phyloP scores from a whole-genome alignment of 2,329 filamentous ascomycete species.

The Verticillium zaregamsianum region DNA sequence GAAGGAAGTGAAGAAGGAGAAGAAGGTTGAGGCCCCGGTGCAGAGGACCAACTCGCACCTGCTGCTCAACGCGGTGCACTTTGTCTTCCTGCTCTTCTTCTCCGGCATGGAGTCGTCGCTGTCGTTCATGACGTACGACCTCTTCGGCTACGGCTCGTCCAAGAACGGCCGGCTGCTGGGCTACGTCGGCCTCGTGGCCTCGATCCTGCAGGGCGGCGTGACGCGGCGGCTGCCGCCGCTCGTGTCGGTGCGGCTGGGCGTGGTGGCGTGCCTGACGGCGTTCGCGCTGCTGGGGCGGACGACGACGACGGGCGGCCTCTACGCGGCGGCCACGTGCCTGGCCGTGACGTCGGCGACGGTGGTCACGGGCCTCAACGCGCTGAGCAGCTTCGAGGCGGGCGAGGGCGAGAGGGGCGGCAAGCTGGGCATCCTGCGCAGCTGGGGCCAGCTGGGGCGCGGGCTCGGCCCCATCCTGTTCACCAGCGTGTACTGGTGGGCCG shows the following conservation, averaged over 20 bases:
- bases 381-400: constrained; percentile 84
- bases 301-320: constrained; percentile 64
- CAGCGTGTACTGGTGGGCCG: constrained; percentile 97
- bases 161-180: constrained; percentile 84
- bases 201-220: constrained; percentile 88
- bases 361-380: constrained; percentile 85
- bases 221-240: constrained; percentile 82
- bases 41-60: constrained; percentile 76
- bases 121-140: constrained; percentile 94
- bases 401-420: constrained; percentile 80
- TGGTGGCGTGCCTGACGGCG: constrained; percentile 70
- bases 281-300: constrained; percentile 77
- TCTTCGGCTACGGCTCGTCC: constrained; percentile 77
- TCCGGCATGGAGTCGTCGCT: constrained; percentile 97
- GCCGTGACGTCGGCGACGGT: constrained; percentile 92
- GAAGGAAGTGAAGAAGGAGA: constrained; percentile 18
- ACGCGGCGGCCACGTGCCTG: constrained; percentile 75
- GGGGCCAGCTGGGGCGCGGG: constrained; percentile 84
- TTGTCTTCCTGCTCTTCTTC: constrained; percentile 92
- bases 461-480: constrained; percentile 88
- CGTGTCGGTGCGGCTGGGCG: constrained; percentile 72
- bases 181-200: constrained; percentile 86
- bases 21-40: constrained; percentile 18
- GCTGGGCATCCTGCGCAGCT: constrained; percentile 74
- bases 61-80: constrained; percentile 79